Percentiles rank a stretch among this genome's conserved stretches.
These are phyloP conservation scores for Candida stauntonica DNA, from an alignment of 805 yeast species.

Conservation along the genomic window DNA sequence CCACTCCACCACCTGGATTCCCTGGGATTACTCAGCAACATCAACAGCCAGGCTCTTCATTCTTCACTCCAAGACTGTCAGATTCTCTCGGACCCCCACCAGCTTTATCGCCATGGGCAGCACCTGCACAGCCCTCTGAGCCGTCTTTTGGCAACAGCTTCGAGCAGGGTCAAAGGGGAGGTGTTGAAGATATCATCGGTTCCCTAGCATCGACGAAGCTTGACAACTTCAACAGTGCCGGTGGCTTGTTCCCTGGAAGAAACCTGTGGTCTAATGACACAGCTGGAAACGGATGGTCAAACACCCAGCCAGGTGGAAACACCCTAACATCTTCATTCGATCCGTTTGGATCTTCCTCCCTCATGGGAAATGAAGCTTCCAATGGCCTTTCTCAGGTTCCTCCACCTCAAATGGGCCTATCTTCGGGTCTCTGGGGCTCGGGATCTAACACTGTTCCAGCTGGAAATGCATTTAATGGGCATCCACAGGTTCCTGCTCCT, in stretches of 20 bases:
- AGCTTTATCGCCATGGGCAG: slow-evolving; percentile 7
- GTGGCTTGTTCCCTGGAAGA: slow-evolving; percentile 8
- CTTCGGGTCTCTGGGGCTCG: slow-evolving; percentile 1
- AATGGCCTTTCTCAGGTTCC: too few relatives aligned
- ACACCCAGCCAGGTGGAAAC: too few relatives aligned
- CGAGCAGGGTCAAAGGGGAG: not conserved
- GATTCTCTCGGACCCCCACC: slow-evolving; percentile 4
- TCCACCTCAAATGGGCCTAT: not conserved
- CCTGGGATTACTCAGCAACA: not conserved
- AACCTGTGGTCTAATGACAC: slow-evolving; percentile 6
- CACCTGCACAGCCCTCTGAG: slow-evolving; percentile 1
- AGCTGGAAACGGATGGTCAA: slow-evolving; percentile 5
- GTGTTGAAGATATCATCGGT: slow-evolving; percentile 6
- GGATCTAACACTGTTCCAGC: too few relatives aligned
- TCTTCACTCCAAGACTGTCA: slow-evolving; percentile 7
- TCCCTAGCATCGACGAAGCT: slow-evolving; percentile 6
- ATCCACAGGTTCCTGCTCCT: not conserved
- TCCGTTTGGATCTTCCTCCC: too few relatives aligned
- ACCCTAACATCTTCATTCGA: too few relatives aligned
- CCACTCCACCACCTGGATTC: slow-evolving; percentile 1
- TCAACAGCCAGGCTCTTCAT: slow-evolving; percentile 2
- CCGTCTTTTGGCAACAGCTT: not conserved
- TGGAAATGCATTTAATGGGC: too few relatives aligned
- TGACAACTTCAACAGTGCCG: slow-evolving; percentile 8
- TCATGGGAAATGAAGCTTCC: too few relatives aligned